Percentiles rank a stretch among this genome's conserved stretches.
Evolutionary conservation across 2,329 filamentous ascomycete genomes (phyloP).

Genomic region (Alternaria consortialis): DNA sequence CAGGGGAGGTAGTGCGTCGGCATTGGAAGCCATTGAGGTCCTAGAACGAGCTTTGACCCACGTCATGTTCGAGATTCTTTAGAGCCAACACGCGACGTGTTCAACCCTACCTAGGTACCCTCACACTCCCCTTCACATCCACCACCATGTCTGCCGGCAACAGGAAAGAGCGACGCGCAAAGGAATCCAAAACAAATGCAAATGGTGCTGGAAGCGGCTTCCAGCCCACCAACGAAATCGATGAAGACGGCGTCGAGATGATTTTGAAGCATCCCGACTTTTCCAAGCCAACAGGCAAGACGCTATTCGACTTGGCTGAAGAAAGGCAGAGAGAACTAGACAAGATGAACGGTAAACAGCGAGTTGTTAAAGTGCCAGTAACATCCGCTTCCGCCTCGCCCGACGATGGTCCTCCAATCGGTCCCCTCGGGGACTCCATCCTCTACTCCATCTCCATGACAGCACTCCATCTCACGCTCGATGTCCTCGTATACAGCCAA

Average conservation of each 20-base stretch:
- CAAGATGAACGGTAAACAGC: conserved; percentile 56
- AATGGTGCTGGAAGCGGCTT: conserved; percentile 40
- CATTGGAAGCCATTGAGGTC: conserved; percentile 1
- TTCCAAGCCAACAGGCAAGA: conserved; percentile 68
- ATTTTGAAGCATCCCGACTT: conserved; percentile 75
- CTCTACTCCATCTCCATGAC: conserved; percentile 67
- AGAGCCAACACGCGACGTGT: conserved; percentile 35
- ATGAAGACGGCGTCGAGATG: conserved; percentile 62
- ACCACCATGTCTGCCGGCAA: conserved; percentile 49
- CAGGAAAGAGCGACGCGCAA: conserved; percentile 57
- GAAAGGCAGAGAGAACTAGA: conserved; percentile 61
- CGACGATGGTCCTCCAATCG: conserved; percentile 51
- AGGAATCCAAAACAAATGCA: conserved; percentile 36
- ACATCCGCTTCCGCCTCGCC: conserved; percentile 24
- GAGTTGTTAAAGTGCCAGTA: conserved; percentile 46
- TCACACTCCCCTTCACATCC: conserved; percentile 4
- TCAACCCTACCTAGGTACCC: conserved; percentile 10
- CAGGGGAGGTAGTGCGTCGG: neutral
- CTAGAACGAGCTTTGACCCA: conserved; percentile 26
- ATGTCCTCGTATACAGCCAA: conserved; percentile 81
- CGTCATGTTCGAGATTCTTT: conserved; percentile 18
- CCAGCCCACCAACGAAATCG: conserved; percentile 50
- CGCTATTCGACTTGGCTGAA: conserved; percentile 76
- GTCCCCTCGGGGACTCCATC: conserved; percentile 58
- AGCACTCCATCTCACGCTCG: conserved; percentile 79